phyloP scores from a whole-genome alignment of 208 protist species.

The Trypanosoma caninum region DNA sequence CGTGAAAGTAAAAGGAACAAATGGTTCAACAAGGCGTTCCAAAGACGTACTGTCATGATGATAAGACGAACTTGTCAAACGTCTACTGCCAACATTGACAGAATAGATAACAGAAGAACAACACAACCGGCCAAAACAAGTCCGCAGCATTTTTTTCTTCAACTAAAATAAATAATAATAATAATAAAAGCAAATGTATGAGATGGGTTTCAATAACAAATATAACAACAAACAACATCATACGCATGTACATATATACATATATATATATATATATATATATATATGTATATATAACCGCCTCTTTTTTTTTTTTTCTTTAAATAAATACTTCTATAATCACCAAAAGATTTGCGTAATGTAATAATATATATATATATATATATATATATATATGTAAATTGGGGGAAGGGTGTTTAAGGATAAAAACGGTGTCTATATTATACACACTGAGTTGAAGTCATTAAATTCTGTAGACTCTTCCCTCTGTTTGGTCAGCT shows the following conservation, averaged over 20 bases:
- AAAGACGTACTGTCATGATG: neutral
- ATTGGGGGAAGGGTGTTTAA: no score
- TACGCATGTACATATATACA: neutral
- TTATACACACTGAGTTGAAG: no score
- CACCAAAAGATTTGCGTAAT: neutral
- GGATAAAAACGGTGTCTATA: no score
- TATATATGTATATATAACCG: no score
- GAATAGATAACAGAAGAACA: neutral
- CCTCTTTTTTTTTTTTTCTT: no score
- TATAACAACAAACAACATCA: conserved; percentile 2
- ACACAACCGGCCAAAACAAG: conserved; percentile 7
- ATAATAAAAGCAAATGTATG: neutral
- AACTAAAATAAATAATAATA: conserved; percentile 6
- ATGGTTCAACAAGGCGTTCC: conserved; percentile 23
- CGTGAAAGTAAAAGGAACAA: conserved; percentile 50
- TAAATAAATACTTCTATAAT: neutral
- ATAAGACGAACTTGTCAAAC: neutral
- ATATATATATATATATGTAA: conserved; percentile 9
- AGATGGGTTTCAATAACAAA: neutral
- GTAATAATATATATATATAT: neutral
- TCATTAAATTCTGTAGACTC: no score
- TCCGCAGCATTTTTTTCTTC: conserved; percentile 8
- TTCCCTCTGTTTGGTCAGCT: no score
- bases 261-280: no score
- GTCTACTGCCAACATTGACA: neutral